Base-by-base conservation (phyloP, 148 eudicot genomes). In the Rhododendron williamsianum region DNA sequence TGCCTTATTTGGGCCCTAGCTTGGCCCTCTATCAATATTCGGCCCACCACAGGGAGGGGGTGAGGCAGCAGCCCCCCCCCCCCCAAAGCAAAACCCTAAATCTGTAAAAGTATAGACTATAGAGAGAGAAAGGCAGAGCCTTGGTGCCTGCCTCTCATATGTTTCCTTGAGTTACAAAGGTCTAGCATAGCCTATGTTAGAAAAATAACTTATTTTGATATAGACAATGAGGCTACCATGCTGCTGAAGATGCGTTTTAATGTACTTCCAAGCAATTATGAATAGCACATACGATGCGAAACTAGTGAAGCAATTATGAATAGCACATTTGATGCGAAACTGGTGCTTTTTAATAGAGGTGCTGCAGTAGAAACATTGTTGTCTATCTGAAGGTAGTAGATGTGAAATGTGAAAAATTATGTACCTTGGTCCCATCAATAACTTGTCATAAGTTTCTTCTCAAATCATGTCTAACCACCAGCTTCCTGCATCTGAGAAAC, bases 401-500 rank as follows among this genome's bases (percentile, higher is more conserved):
- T 35, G 36, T 25, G 11, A 27, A 43, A 18, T 1, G 2, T 46
- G 36, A 5, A 4, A 41, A 5, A 46, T 12, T 82, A 45, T 4
- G 3, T 38, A 36, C n/a, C 84, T 45, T 56, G 54, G 54, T 18
- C 63, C 38, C 56, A 48, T 33, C 27, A 6, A 19, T 33, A 71
- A 48, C 27, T 6, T 12, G 25, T n/a, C 80, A 72, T 21, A 21
- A 52, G 81, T 30, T 76, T 38, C 63, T 83, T 49, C 33, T 76
- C 1, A 5, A 63, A 52, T 52, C 76, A 45, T 4, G 30, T 43
- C 27, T 36, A 30, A 63, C 54, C 84, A 41, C 36, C 56, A 63
- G 74, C 54, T 82, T 81, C 83, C 12, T 81, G 48, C 67, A 54
- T 81, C 51, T 81, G 48, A 38, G 30, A 38, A 60, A 51, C 49